Base-by-base conservation (phyloP, 2,329 filamentous ascomycete genomes). In the Apiospora koreana region DNA sequence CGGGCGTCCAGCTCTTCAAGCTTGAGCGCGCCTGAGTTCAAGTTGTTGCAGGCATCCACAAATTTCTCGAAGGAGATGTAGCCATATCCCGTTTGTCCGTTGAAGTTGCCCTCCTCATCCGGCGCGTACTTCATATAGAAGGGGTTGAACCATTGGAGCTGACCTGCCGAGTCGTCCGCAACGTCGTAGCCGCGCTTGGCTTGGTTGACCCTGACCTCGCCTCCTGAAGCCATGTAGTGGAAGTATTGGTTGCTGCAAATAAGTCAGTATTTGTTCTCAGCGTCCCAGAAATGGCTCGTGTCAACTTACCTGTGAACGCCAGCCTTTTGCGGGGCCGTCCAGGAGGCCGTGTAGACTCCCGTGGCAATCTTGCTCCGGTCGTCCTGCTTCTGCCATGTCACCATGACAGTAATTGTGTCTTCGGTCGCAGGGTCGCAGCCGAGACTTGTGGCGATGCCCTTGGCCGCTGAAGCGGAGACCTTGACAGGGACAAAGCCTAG, bases 1-100 rank as follows among this genome's bases (percentile, higher is more conserved):
- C 95, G 91, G 74, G 87, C 87, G 76, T 98, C 95, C 42, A 98
- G 86, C 73, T 95, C 91, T 35, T 91, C 91, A 1, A 95, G 86
- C 67, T 88, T 93, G 65, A 91, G 85, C 58, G 87, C 86, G 28
- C 93, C 92, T 41, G 92, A 89, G 78, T 96, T 97, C 68, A 98
- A 85, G 7, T 90, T 88, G 62, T 90, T 90, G 79, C 94, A 94
- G 16, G 92, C 94, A 80, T 98, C 94, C 67, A 98, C 91, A 81
- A 98, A 98, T 83, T 98, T 98, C 84, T 98, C 95, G 78, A 98
- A 95, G 25, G 93, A 96, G 71, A 97, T 89, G 82, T 98, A 98
- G 43, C 95, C 95, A 80, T 98, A 98, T 31, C 95, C 95, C 8
- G 90, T 92, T 84, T 97, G 95, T 45, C 95, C 95, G 69, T 90